phyloP scores from a whole-genome alignment of 2,329 filamentous ascomycete species.

The Botrytis hyacinthi region DNA sequence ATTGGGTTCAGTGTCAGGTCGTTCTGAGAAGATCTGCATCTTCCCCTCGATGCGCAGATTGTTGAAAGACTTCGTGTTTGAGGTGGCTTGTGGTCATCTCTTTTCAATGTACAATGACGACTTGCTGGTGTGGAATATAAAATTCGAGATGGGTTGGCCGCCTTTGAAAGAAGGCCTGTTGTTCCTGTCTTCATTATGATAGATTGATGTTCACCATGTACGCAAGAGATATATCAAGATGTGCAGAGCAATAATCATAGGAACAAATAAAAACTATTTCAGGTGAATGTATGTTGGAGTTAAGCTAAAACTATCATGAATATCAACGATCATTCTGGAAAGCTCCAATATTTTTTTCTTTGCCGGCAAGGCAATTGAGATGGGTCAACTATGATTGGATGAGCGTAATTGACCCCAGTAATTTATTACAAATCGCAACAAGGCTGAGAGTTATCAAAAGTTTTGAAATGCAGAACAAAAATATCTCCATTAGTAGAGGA shows the following conservation, averaged over 20 bases:
- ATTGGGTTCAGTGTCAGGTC: constrained; percentile 6
- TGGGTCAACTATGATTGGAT: constrained; percentile 14
- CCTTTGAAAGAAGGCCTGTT: constrained; percentile 37
- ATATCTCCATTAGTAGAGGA: background rate
- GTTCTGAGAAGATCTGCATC: constrained; percentile 4
- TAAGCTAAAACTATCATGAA: constrained; percentile 9
- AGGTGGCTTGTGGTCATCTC: constrained; percentile 24
- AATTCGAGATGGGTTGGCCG: constrained; percentile 34
- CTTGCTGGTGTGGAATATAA: constrained; percentile 33
- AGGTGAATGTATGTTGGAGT: constrained; percentile 14
- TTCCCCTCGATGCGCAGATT: background rate
- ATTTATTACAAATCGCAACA: constrained; percentile 15
- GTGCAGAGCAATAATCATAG: background rate
- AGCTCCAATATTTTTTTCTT: constrained; percentile 22
- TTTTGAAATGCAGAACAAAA: background rate
- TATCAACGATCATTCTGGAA: constrained; percentile 21
- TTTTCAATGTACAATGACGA: constrained; percentile 26
- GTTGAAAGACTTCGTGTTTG: constrained; percentile 27
- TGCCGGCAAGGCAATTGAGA: constrained; percentile 9
- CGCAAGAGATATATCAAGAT: background rate
- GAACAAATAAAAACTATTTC: background rate
- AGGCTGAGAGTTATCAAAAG: constrained; percentile 7
- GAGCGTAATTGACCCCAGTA: background rate
- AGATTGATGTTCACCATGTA: background rate
- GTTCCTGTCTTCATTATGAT: constrained; percentile 37